Evolutionary conservation across 2,329 filamentous ascomycete species (phyloP).

Genomic region (Nemania abortiva): DNA sequence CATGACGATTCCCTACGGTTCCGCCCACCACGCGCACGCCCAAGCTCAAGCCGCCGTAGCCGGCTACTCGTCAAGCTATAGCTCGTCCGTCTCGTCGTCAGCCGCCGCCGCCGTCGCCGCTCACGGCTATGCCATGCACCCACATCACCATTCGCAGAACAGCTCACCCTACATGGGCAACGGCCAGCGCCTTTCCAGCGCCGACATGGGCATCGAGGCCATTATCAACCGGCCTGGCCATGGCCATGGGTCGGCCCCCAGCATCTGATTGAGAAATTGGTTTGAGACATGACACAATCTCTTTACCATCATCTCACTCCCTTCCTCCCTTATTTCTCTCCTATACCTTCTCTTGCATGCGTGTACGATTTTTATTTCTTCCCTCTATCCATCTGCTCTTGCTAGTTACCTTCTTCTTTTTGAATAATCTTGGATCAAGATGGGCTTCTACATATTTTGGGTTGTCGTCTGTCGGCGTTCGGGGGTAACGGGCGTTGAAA

Average conservation of each 20-base stretch:
- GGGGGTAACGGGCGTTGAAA: constrained; percentile 22
- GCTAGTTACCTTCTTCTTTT: constrained; percentile 6
- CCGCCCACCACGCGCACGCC: constrained; percentile 10
- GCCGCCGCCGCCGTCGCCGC: constrained; percentile 36
- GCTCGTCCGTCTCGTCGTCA: constrained; percentile 65
- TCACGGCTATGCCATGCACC: constrained; percentile 41
- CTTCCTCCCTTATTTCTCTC: constrained; percentile 13
- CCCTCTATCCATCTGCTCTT: not conserved
- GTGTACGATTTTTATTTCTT: constrained; percentile 26
- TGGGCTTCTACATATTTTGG: constrained; percentile 24
- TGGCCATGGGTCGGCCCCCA: constrained; percentile 32
- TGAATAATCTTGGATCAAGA: constrained; percentile 11
- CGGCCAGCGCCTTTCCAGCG: constrained; percentile 63
- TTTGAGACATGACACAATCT: not conserved
- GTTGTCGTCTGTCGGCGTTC: constrained; percentile 21
- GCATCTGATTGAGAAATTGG: constrained; percentile 27
- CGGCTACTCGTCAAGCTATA: constrained; percentile 59
- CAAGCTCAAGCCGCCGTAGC: constrained; percentile 21
- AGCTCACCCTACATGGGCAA: constrained; percentile 62
- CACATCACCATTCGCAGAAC: constrained; percentile 53
- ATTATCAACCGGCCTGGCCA: constrained; percentile 65
- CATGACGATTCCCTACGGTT: constrained; percentile 35
- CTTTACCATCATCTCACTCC: not conserved
- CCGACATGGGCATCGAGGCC: constrained; percentile 71
- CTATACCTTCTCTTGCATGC: not conserved